Conservation (phyloP, 345 rosid genomes). For the Citrus cavaleriei region DNA sequence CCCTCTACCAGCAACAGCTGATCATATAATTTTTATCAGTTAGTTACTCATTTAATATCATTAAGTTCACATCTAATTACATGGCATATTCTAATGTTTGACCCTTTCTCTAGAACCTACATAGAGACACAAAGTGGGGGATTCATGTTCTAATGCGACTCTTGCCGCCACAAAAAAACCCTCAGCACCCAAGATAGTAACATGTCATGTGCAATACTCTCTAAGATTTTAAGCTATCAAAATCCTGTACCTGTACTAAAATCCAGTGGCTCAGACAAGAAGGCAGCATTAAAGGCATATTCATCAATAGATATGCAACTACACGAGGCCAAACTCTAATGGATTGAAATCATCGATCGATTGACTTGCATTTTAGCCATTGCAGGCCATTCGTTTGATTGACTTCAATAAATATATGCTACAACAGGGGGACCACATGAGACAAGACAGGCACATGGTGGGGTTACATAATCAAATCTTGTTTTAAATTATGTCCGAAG, state of each 20-base stretch:
- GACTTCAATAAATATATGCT: background rate
- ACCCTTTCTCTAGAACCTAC: background rate
- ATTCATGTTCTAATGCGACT: background rate
- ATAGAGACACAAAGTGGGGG: background rate
- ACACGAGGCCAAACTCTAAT: background rate
- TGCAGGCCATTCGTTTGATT: background rate
- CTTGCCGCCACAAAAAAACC: background rate
- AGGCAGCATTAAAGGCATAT: background rate
- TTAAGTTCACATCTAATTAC: background rate
- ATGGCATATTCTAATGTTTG: background rate
- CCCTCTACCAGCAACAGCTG: constrained; percentile 64
- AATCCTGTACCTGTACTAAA: background rate
- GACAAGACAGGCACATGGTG: constrained; percentile 27
- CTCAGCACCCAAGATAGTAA: background rate
- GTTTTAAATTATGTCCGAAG: background rate
- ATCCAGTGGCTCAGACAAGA: background rate
- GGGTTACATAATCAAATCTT: constrained; percentile 10
- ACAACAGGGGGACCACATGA: constrained; percentile 12
- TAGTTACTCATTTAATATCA: background rate
- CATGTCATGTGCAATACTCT: background rate
- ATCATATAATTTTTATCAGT: background rate
- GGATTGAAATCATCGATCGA: background rate
- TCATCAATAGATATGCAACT: background rate
- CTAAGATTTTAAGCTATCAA: background rate
- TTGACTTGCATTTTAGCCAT: background rate